Conservation (phyloP, 441 rosid genomes). For the Erodium trifolium region DNA sequence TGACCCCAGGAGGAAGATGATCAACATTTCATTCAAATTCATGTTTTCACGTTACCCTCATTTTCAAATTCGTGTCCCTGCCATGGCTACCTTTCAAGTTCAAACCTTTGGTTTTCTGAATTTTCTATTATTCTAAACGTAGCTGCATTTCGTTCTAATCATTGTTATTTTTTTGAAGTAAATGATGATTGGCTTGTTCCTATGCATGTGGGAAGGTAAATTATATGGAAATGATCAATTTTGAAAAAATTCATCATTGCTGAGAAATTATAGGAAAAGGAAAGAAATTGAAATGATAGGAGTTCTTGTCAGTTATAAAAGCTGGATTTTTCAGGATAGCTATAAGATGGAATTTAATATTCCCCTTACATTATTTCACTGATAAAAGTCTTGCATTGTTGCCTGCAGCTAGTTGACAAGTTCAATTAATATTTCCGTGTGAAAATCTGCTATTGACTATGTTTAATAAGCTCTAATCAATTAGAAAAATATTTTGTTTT, state of each 20-base stretch:
- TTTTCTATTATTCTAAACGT: background rate
- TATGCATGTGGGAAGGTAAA: background rate
- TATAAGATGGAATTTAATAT: background rate
- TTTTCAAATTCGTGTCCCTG: background rate
- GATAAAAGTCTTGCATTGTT: background rate
- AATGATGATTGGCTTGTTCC: background rate
- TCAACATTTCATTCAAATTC: background rate
- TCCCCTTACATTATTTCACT: background rate
- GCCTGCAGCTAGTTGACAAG: background rate
- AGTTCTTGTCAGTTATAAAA: background rate
- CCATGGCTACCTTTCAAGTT: background rate
- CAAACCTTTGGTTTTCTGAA: background rate
- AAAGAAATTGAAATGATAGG: background rate
- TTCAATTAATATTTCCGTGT: background rate
- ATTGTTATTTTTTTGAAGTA: background rate
- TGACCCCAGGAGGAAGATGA: background rate
- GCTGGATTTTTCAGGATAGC: background rate
- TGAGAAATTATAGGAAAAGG: background rate
- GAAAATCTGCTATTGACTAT: background rate
- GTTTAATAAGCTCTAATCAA: background rate
- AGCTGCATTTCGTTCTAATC: background rate
- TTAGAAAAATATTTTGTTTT: background rate
- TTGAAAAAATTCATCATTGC: background rate
- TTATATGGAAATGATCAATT: background rate
- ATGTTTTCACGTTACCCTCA: background rate